Conservation (phyloP, 1,284 basidiomycete species). For the Cutaneotrichosporon arboriforme region DNA sequence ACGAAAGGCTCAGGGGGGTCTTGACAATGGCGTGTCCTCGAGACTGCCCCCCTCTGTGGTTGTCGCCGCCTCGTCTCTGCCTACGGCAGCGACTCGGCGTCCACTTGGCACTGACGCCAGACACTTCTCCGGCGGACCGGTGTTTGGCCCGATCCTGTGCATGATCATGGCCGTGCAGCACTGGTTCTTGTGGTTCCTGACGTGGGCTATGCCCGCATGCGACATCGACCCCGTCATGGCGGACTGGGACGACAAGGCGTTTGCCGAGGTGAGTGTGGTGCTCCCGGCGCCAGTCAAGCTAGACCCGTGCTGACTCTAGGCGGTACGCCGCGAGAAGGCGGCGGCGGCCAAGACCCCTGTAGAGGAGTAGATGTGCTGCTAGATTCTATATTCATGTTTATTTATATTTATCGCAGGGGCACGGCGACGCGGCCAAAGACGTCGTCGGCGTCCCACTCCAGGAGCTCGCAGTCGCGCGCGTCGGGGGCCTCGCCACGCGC, state of each 20-base stretch:
- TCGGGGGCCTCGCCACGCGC: conserved; percentile 31
- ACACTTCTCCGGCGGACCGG: conserved; percentile 43
- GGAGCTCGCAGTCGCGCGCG: conserved; percentile 43
- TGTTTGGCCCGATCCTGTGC: conserved; percentile 51
- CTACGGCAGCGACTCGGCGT: too few relatives aligned
- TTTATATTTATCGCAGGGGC: conserved; percentile 9
- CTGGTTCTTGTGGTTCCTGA: conserved; percentile 44
- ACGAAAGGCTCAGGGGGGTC: too few relatives aligned
- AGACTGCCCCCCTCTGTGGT: too few relatives aligned
- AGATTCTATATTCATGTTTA: too few relatives aligned
- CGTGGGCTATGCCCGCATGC: conserved; percentile 36
- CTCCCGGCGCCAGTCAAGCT: too few relatives aligned
- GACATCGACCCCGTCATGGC: conserved; percentile 40
- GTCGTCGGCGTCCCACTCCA: conserved; percentile 26
- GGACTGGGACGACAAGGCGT: conserved; percentile 21
- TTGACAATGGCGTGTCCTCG: too few relatives aligned
- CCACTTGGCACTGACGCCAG: conserved; percentile 25
- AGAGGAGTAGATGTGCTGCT: too few relatives aligned
- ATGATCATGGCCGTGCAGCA: conserved; percentile 50
- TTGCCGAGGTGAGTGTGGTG: conserved; percentile 22
- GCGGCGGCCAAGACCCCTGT: too few relatives aligned
- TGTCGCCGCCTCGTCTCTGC: too few relatives aligned
- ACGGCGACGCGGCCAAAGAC: conserved; percentile 34
- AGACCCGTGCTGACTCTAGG: not conserved
- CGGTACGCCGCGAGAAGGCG: not conserved